Percentiles rank a stretch among this genome's conserved stretches.
These are phyloP conservation scores for Sporothrix phasma DNA, from an alignment of 2,329 filamentous ascomycete genomes.

Conservation along the genomic window DNA sequence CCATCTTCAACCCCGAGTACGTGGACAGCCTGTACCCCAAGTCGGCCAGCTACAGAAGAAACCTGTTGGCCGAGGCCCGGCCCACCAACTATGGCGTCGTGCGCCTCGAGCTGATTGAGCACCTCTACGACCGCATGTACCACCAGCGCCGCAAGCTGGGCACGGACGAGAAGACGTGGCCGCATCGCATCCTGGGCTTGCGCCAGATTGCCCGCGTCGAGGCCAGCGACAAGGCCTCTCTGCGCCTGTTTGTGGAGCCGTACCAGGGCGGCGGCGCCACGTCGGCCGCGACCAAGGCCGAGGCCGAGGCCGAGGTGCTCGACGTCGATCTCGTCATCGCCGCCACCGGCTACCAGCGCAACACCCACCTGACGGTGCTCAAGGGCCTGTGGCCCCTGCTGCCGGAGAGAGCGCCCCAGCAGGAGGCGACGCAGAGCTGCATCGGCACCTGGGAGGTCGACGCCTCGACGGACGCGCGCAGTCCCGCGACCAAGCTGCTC, in stretches of 20 bases:
- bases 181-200: conserved; percentile 66
- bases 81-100: conserved; percentile 94
- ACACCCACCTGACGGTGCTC: conserved; percentile 70
- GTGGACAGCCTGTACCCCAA: conserved; percentile 68
- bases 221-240: conserved; percentile 32
- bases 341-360: conserved; percentile 76
- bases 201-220: conserved; percentile 56
- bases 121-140: conserved; percentile 81
- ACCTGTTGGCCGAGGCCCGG: conserved; percentile 56
- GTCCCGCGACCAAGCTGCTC: conserved; percentile 37
- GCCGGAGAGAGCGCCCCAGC: conserved; percentile 31
- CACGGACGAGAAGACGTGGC: conserved; percentile 63
- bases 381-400: conserved; percentile 55
- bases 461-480: conserved; percentile 1
- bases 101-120: conserved; percentile 78
- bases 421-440: conserved; percentile 12
- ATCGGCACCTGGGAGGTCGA: conserved; percentile 21
- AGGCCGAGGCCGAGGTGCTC: conserved; percentile 45
- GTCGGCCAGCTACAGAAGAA: conserved; percentile 50
- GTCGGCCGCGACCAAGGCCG: too few species aligned
- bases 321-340: conserved; percentile 76
- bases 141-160: conserved; percentile 65
- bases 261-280: conserved; percentile 24
- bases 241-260: conserved; percentile 50
- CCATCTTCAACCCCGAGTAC: conserved; percentile 85